A percentile compares a stretch with the other conserved stretches of the same genome.
phyloP scores from a whole-genome alignment of 768 basidiomycete species.

The Suillus paluster region DNA sequence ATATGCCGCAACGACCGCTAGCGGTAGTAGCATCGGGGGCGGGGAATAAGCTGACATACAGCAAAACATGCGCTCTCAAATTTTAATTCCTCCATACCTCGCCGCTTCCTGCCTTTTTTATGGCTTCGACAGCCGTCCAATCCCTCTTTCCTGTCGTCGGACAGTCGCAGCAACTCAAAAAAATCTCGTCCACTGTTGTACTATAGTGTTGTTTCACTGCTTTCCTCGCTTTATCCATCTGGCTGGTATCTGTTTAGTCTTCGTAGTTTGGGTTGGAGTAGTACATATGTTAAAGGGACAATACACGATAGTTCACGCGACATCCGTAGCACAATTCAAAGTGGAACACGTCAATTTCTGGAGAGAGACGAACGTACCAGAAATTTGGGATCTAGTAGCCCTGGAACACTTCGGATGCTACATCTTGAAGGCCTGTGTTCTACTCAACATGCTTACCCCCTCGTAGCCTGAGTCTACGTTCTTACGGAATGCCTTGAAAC shows the following conservation, averaged over 20 bases:
- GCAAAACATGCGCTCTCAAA: not conserved
- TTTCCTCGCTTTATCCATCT: not conserved
- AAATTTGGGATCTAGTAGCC: too few relatives aligned
- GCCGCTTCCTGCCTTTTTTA: not conserved
- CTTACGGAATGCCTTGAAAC: too few relatives aligned
- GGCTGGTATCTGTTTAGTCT: not conserved
- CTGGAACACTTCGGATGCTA: too few relatives aligned
- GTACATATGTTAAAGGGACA: not conserved
- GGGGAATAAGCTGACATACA: slow-evolving; percentile 22
- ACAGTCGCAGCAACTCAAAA: not conserved
- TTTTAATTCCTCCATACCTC: not conserved
- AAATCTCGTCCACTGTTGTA: not conserved
- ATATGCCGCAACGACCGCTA: slow-evolving; percentile 46
- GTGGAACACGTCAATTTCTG: too few relatives aligned
- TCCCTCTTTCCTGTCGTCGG: not conserved
- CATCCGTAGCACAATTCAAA: not conserved
- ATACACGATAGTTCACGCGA: not conserved
- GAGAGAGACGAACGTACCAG: too few relatives aligned
- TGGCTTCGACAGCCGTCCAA: not conserved
- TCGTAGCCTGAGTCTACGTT: too few relatives aligned
- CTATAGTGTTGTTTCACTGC: not conserved
- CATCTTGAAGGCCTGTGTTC: too few relatives aligned
- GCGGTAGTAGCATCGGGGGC: slow-evolving; percentile 35
- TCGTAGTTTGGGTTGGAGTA: not conserved
- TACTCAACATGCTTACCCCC: too few relatives aligned